Evolutionary conservation across 2,329 filamentous ascomycete genomes (phyloP).

Genomic region (Phoma herbarum): DNA sequence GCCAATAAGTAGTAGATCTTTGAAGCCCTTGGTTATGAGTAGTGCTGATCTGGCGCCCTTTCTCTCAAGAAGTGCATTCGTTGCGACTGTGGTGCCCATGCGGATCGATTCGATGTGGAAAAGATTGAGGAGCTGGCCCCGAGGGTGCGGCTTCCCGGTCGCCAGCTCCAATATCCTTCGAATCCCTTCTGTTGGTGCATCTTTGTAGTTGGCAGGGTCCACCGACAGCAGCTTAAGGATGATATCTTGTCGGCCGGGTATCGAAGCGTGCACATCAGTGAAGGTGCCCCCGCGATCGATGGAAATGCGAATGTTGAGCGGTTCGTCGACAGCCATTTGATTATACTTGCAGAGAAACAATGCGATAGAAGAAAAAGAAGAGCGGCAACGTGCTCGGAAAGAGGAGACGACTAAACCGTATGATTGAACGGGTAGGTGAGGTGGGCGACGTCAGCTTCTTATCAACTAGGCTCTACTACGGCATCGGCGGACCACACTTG

Average conservation of each 20-base stretch:
- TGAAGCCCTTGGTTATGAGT: constrained; percentile 42
- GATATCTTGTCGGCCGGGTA: constrained; percentile 34
- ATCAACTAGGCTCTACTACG: neutral
- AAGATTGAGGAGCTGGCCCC: constrained; percentile 8
- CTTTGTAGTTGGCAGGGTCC: constrained; percentile 40
- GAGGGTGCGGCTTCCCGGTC: constrained; percentile 3
- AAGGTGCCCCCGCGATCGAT: constrained; percentile 33
- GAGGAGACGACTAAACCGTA: neutral
- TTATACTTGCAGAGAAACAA: neutral
- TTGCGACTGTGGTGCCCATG: constrained; percentile 46
- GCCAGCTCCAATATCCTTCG: constrained; percentile 32
- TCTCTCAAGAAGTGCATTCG: constrained; percentile 43
- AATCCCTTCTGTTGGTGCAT: constrained; percentile 44
- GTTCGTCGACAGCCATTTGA: constrained; percentile 9
- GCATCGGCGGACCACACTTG: neutral
- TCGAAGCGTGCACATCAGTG: constrained; percentile 33
- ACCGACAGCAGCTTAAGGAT: constrained; percentile 43
- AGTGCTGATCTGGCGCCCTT: constrained; percentile 43
- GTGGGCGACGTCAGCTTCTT: constrained; percentile 5
- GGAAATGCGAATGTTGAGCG: constrained; percentile 9
- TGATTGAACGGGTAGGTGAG: neutral
- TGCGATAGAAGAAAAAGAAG: neutral
- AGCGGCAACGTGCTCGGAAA: neutral
- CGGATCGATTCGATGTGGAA: constrained; percentile 16
- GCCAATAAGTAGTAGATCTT: constrained; percentile 42